A percentile compares a stretch with the other conserved stretches of the same genome.
phyloP scores from a whole-genome alignment of 768 basidiomycete genomes.

The Rhizopogon roseolus region DNA sequence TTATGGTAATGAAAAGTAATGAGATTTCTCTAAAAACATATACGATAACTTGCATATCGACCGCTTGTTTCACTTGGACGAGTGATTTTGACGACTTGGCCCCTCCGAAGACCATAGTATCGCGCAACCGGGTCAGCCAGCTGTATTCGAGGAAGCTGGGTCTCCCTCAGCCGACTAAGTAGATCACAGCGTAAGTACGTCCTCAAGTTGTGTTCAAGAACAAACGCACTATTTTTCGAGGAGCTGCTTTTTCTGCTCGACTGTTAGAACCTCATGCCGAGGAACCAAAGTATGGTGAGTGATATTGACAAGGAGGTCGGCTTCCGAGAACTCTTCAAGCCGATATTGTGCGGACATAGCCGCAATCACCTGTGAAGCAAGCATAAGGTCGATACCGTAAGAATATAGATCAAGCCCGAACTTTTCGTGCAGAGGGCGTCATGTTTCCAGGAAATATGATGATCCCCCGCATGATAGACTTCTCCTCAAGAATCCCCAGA shows the following conservation, averaged over 20 bases:
- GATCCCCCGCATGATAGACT: constrained; percentile 84
- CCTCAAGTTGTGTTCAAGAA: constrained; percentile 4
- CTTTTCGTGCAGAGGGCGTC: constrained; percentile 96
- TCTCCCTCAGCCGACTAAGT: constrained; percentile 90
- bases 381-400: not conserved
- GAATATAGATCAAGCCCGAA: constrained; percentile 25
- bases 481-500: constrained; percentile 86
- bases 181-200: constrained; percentile 1
- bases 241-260: constrained; percentile 82
- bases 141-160: constrained; percentile 96
- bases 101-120: constrained; percentile 93
- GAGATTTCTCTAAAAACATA: constrained; percentile 59
- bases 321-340: constrained; percentile 95
- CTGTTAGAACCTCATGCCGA: constrained; percentile 79
- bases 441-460: constrained; percentile 95
- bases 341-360: constrained; percentile 84
- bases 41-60: constrained; percentile 87
- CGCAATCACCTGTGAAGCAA: constrained; percentile 68
- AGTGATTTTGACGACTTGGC: constrained; percentile 98
- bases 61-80: constrained; percentile 96
- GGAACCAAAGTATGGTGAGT: constrained; percentile 95
- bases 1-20: not conserved
- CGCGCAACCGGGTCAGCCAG: constrained; percentile 95
- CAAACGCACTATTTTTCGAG: constrained; percentile 87
- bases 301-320: constrained; percentile 96